Evolutionary conservation across 148 eudicot genomes (phyloP).

Genomic region (Spergularia marina): DNA sequence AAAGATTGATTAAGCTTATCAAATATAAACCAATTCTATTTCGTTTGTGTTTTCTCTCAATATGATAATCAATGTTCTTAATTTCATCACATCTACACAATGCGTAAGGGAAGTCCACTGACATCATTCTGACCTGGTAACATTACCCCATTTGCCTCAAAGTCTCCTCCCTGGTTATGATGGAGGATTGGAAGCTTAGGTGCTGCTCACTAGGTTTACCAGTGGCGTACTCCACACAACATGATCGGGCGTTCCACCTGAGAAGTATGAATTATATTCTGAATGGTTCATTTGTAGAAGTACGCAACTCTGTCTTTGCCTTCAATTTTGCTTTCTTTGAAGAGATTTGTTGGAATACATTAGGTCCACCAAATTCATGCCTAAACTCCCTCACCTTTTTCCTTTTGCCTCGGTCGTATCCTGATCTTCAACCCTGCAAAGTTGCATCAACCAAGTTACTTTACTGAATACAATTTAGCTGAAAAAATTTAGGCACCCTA

Average conservation of each 20-base stretch:
- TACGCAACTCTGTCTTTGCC: conserved; percentile 18
- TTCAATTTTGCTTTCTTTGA: conserved; percentile 45
- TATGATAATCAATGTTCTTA: no score
- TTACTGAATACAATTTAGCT: not conserved
- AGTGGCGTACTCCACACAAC: not conserved
- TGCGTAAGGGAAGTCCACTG: not conserved
- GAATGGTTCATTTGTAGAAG: conserved; percentile 14
- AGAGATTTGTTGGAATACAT: conserved; percentile 77
- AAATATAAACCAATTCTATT: no score
- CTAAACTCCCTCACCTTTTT: conserved; percentile 55
- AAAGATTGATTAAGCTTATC: no score
- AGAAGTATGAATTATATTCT: conserved; percentile 13
- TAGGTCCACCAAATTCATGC: conserved; percentile 51
- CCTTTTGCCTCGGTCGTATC: conserved; percentile 81
- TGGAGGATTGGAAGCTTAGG: not conserved
- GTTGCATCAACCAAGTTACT: not conserved
- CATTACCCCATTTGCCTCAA: no score
- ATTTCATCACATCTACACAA: no score
- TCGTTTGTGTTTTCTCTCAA: no score
- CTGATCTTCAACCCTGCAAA: conserved; percentile 90
- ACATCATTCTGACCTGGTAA: not conserved
- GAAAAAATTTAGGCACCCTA: not conserved
- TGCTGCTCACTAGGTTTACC: not conserved
- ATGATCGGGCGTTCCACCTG: no score
- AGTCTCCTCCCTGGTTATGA: no score